Conservation (phyloP, 1,284 basidiomycete species). For the Ustilago cynodontis region DNA sequence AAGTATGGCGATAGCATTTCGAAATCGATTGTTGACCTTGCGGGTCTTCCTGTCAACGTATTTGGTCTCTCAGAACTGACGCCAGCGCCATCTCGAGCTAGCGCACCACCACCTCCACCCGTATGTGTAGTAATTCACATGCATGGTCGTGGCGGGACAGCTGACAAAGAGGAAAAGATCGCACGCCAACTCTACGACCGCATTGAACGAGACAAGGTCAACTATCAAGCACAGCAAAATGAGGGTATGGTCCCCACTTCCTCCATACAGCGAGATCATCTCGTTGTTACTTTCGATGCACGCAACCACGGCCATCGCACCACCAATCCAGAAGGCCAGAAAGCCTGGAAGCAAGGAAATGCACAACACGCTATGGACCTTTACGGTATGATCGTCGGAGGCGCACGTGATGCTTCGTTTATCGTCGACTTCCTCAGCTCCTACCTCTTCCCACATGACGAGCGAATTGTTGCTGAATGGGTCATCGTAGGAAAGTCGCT, state of each 20-base stretch:
- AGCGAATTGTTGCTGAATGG: slow-evolving; percentile 78
- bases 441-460: slow-evolving; percentile 80
- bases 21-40: slow-evolving; percentile 52
- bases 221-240: slow-evolving; percentile 19
- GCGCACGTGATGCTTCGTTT: slow-evolving; percentile 81
- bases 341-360: slow-evolving; percentile 69
- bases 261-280: slow-evolving; percentile 54
- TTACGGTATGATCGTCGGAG: slow-evolving; percentile 73
- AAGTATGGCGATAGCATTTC: slow-evolving; percentile 44
- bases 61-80: slow-evolving; percentile 64
- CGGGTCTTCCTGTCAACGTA: slow-evolving; percentile 64
- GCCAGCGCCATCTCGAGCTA: slow-evolving; percentile 43
- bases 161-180: slow-evolving; percentile 61
- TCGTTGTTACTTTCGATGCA: slow-evolving; percentile 70
- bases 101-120: slow-evolving; percentile 53
- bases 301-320: slow-evolving; percentile 70
- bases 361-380: slow-evolving; percentile 67
- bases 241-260: slow-evolving; percentile 23
- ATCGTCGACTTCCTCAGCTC: slow-evolving; percentile 83
- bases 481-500: slow-evolving; percentile 79
- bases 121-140: slow-evolving; percentile 64
- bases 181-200: slow-evolving; percentile 61
- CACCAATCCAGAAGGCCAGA: slow-evolving; percentile 63
- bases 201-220: slow-evolving; percentile 35
- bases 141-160: slow-evolving; percentile 64